A percentile compares a stretch with the other conserved stretches of the same genome.
phyloP scores from a whole-genome alignment of 2,329 filamentous ascomycete genomes.

The Fusarium compactum region DNA sequence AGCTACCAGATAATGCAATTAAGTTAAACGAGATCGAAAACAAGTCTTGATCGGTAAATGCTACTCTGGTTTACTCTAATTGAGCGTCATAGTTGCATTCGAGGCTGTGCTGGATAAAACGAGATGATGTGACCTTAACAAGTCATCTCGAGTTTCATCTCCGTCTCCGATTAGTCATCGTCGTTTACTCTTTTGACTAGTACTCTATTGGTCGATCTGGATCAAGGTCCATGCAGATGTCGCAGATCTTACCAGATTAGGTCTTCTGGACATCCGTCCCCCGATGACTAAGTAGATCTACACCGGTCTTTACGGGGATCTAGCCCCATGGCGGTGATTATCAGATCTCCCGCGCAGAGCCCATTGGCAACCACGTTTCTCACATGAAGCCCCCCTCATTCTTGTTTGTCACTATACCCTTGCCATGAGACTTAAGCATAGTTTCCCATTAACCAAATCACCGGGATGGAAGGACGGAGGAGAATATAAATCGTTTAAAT shows the following conservation, averaged over 20 bases:
- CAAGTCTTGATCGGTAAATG: not conserved
- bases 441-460: not conserved
- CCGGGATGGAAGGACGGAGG: not conserved
- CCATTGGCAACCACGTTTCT: conserved; percentile 17
- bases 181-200: rapidly evolving
- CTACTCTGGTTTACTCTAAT: not conserved
- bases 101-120: conserved; percentile 3
- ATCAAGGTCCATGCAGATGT: not conserved
- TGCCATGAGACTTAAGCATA: conserved; percentile 19
- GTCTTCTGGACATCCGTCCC: not conserved
- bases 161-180: conserved; percentile 13
- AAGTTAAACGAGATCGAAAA: conserved; percentile 4
- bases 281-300: conserved; percentile 24
- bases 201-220: not conserved
- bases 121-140: conserved; percentile 12
- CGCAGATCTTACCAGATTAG: conserved; percentile 2
- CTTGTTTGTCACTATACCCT: conserved; percentile 1
- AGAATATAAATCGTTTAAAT: conserved; percentile 23
- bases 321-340: not conserved
- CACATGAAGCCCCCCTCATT: conserved; percentile 7
- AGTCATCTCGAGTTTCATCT: not conserved
- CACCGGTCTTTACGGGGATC: conserved; percentile 1
- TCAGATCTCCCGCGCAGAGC: conserved; percentile 4
- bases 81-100: conserved; percentile 1
- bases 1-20: not conserved